Evolutionary conservation across 2,329 filamentous ascomycete species (phyloP).

Genomic region (Tolypocladium amazonense): DNA sequence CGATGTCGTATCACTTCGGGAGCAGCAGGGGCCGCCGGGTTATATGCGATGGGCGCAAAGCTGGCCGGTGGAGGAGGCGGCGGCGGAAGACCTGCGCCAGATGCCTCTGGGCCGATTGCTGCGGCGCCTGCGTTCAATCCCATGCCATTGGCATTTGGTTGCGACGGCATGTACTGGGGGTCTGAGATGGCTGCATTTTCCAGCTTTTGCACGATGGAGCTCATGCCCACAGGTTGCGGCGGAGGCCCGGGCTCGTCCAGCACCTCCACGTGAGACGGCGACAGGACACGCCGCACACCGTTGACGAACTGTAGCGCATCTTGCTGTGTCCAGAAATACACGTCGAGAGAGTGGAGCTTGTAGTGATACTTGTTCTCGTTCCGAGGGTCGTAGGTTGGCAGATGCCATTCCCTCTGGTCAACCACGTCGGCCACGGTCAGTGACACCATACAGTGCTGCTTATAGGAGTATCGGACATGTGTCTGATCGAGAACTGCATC

Average conservation of each 20-base stretch:
- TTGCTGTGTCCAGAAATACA: slow-evolving; percentile 70
- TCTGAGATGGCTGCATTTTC: slow-evolving; percentile 61
- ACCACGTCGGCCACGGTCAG: slow-evolving; percentile 48
- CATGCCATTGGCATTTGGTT: slow-evolving; percentile 5
- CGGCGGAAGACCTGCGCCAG: background rate
- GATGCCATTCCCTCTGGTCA: slow-evolving; percentile 57
- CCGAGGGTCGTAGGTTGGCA: slow-evolving; percentile 59
- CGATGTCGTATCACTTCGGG: slow-evolving; percentile 62
- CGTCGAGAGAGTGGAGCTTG: slow-evolving; percentile 61
- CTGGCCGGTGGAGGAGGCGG: slow-evolving; percentile 21
- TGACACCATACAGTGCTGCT: slow-evolving; percentile 61
- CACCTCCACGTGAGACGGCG: slow-evolving; percentile 49
- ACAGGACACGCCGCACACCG: slow-evolving; percentile 54
- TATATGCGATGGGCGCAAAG: slow-evolving; percentile 62
- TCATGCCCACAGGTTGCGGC: slow-evolving; percentile 40
- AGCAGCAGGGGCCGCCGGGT: slow-evolving; percentile 66
- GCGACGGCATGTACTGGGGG: slow-evolving; percentile 30
- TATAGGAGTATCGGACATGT: slow-evolving; percentile 60
- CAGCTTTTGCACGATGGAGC: slow-evolving; percentile 61
- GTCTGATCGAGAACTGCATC: slow-evolving; percentile 52
- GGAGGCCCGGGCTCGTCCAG: slow-evolving; percentile 50
- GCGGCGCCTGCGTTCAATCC: slow-evolving; percentile 10
- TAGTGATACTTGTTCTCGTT: slow-evolving; percentile 75
- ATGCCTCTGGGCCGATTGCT: background rate
- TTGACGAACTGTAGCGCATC: slow-evolving; percentile 64